A percentile compares a stretch with the other conserved stretches of the same genome.
These are phyloP conservation scores for Ustilago hordei DNA, from an alignment of 1,284 basidiomycete genomes.

Conservation along the genomic window DNA sequence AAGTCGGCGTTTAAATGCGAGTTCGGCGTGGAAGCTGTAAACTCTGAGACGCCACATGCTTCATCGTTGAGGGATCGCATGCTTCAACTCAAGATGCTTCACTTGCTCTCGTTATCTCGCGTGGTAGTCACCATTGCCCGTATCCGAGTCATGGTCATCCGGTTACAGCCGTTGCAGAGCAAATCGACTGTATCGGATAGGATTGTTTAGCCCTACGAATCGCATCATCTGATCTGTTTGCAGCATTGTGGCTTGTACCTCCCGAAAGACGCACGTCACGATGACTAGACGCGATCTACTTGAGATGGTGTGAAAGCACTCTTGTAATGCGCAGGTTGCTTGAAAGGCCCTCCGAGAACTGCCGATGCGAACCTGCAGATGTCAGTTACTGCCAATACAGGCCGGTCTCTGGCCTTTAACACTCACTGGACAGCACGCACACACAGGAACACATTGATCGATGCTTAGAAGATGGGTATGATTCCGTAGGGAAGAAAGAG, in stretches of 20 bases:
- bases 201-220: neutral
- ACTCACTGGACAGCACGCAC: neutral
- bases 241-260: neutral
- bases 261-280: neutral
- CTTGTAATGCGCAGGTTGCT: conserved; percentile 4
- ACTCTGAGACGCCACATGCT: no score
- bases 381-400: conserved; percentile 6
- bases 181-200: neutral
- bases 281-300: neutral
- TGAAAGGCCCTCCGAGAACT: neutral
- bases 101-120: no score
- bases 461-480: conserved; percentile 6
- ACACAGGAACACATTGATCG: neutral
- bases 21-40: no score
- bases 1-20: no score
- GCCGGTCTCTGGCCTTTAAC: neutral
- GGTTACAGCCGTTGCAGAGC: no score
- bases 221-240: neutral
- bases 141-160: no score
- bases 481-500: conserved; percentile 5
- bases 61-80: no score
- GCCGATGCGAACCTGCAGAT: neutral
- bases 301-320: neutral
- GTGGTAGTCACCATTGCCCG: no score
- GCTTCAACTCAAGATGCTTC: no score